A percentile compares a stretch with the other conserved stretches of the same genome.
phyloP scores from a whole-genome alignment of 495 filamentous ascomycete species.

The Penicillium silybi region DNA sequence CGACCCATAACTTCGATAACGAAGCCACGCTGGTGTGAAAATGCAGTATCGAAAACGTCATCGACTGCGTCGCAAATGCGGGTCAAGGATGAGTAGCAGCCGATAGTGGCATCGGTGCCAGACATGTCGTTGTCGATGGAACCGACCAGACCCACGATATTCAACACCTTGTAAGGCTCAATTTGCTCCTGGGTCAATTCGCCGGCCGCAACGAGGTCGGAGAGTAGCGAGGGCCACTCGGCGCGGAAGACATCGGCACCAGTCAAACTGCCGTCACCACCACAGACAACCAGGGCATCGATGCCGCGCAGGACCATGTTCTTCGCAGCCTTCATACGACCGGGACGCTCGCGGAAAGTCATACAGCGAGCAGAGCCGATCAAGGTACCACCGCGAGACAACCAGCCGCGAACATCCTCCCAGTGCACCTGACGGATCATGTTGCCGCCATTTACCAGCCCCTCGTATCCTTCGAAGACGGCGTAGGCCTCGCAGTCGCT shows the following conservation, averaged over 20 bases:
- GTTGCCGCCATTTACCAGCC: conserved; percentile 82
- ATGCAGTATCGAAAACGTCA: conserved; percentile 94
- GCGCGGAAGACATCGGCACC: conserved; percentile 89
- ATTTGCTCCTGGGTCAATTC: conserved; percentile 67
- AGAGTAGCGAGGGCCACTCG: conserved; percentile 84
- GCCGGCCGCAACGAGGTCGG: conserved; percentile 70
- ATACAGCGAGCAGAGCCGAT: conserved; percentile 93
- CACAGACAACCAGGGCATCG: conserved; percentile 93
- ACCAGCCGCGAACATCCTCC: conserved; percentile 93
- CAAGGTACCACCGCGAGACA: conserved; percentile 91
- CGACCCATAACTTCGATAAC: conserved; percentile 99
- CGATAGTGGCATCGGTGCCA: conserved; percentile 95
- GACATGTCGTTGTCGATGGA: conserved; percentile 99
- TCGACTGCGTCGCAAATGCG: conserved; percentile 94
- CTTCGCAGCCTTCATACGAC: conserved; percentile 79
- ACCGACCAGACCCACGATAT: conserved; percentile 94
- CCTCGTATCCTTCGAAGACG: conserved; percentile 95
- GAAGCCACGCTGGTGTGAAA: conserved; percentile 95
- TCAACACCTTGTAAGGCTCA: conserved; percentile 71
- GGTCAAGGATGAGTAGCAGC: conserved; percentile 87
- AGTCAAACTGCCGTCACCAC: conserved; percentile 95
- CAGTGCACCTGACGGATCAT: conserved; percentile 85
- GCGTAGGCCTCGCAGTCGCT: conserved; percentile 83
- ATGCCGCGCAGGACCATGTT: conserved; percentile 92
- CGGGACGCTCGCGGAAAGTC: conserved; percentile 81